Evolutionary conservation across 164 flowering plant genomes (phyloP), one percentile per base, ranked within the genome.

Genomic region (Berberis thunbergii): DNA sequence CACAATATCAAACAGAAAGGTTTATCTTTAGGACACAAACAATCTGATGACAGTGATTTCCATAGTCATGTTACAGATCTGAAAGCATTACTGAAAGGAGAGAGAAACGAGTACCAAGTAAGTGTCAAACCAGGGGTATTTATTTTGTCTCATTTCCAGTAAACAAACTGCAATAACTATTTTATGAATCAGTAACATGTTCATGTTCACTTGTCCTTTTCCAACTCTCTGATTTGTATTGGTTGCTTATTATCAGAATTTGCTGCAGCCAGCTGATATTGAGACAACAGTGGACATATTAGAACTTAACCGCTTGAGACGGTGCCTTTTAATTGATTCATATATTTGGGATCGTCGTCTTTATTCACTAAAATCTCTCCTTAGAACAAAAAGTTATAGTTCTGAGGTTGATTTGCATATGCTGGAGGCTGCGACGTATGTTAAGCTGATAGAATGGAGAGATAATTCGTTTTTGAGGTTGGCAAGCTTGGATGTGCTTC

Each of bases 281-380:
- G 91, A 66, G 59, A 49, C 55, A 40, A 50, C 65, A 56, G 49
- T 78, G 2, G 96, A 89, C 76, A 74, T 92, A 74, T 79, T 89
- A 39, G 93, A 89, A 65, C 78, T 89, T 13, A 89, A 85, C 71
- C 80, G 83, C 38, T 63, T 92, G 76, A 81, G 84, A 61, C 89
- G 80, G 49, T 77, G 86, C 50, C 88, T 92, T 48, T 60, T 87
- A 7, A 75, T 92, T 62, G 85, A 80, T 68, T 82, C 87, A 5
- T 80, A 77, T 66, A 78, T 80, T 72, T 92, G 96, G 98, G 85
- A 89, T 75, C 86, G 76, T 8, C 84, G 83, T 49, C 85, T 92
- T 9, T 68, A 68, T 71, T 74, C 83, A 12, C 69, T 94, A 67
- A 82, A 87, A 49, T 78, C 88, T 60, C 81, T 82, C 39, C 77